phyloP scores from a whole-genome alignment of 2,329 filamentous ascomycete genomes.

The Nigrograna mackinnonii region DNA sequence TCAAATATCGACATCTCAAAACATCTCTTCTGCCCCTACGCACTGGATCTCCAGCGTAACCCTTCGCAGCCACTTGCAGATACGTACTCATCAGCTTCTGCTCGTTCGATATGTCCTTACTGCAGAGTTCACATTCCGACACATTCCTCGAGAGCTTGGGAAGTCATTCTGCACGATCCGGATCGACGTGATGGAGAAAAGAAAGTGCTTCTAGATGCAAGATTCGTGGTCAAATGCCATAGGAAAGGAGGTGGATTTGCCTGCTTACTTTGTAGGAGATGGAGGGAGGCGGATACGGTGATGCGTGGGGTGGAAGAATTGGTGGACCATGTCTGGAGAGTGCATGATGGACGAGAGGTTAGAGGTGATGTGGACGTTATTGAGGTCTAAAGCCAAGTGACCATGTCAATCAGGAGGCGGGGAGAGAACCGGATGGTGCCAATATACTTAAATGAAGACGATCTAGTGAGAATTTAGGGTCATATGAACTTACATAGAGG shows the following conservation, averaged over 20 bases:
- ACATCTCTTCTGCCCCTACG: slow-evolving; percentile 33
- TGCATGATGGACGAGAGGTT: slow-evolving; percentile 31
- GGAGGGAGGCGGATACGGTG: slow-evolving; percentile 27
- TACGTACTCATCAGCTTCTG: slow-evolving; percentile 20
- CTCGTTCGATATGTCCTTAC: slow-evolving; percentile 29
- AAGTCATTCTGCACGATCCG: slow-evolving; percentile 22
- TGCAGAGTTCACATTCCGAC: slow-evolving; percentile 24
- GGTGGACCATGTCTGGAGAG: slow-evolving; percentile 36
- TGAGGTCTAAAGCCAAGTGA: too few species aligned
- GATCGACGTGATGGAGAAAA: slow-evolving; percentile 6
- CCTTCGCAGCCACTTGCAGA: slow-evolving; percentile 22
- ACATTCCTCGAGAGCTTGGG: slow-evolving; percentile 30
- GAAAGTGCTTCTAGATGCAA: slow-evolving; percentile 26
- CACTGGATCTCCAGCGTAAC: slow-evolving; percentile 30
- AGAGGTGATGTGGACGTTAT: slow-evolving; percentile 34
- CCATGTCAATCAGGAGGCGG: too few species aligned
- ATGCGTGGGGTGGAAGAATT: slow-evolving; percentile 41
- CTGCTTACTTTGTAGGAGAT: slow-evolving; percentile 34
- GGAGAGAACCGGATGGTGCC: too few species aligned
- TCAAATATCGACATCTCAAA: neutral
- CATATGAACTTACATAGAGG: too few species aligned
- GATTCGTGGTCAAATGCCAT: slow-evolving; percentile 37
- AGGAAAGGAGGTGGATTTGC: slow-evolving; percentile 33
- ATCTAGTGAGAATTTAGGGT: too few species aligned
- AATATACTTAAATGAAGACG: too few species aligned